Conservation (phyloP, 805 yeast species). For the Kuraishia borneana region DNA sequence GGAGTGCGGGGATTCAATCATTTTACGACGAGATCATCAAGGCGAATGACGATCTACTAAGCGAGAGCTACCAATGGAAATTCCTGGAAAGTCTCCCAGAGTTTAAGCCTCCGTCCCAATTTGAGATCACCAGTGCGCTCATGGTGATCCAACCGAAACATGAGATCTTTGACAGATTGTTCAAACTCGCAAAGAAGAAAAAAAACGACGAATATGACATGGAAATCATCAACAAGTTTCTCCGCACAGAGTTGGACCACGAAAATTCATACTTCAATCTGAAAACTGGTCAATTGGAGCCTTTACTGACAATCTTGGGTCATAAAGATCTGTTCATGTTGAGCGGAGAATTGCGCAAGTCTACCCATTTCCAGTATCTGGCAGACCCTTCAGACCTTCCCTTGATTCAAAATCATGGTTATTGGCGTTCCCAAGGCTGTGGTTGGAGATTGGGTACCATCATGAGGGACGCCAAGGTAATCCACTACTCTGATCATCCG, state of each 20-base stretch:
- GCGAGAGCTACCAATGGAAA: too few relatives aligned
- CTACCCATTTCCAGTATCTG: background rate
- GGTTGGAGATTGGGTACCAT: conserved; percentile 24
- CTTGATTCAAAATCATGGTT: too few relatives aligned
- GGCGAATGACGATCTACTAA: background rate
- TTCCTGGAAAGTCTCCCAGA: conserved; percentile 29
- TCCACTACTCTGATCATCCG: conserved; percentile 61
- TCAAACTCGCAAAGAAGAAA: conserved; percentile 15
- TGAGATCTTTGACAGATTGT: conserved; percentile 11
- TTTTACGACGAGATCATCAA: background rate
- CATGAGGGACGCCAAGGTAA: conserved; percentile 24
- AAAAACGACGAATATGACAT: conserved; percentile 34
- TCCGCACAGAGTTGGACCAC: background rate
- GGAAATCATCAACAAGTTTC: conserved; percentile 35
- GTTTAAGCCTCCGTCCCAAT: conserved; percentile 8
- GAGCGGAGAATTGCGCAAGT: background rate
- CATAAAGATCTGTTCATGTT: background rate
- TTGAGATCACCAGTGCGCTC: conserved; percentile 29
- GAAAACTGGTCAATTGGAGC: background rate
- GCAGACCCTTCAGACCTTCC: background rate
- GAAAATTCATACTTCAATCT: background rate
- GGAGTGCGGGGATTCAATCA: conserved; percentile 6
- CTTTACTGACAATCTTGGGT: background rate
- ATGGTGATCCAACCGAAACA: conserved; percentile 48
- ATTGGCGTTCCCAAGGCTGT: conserved; percentile 5